phyloP scores from a whole-genome alignment of 805 yeast species.

The Saccharomycopsis oosterbeekiorum region DNA sequence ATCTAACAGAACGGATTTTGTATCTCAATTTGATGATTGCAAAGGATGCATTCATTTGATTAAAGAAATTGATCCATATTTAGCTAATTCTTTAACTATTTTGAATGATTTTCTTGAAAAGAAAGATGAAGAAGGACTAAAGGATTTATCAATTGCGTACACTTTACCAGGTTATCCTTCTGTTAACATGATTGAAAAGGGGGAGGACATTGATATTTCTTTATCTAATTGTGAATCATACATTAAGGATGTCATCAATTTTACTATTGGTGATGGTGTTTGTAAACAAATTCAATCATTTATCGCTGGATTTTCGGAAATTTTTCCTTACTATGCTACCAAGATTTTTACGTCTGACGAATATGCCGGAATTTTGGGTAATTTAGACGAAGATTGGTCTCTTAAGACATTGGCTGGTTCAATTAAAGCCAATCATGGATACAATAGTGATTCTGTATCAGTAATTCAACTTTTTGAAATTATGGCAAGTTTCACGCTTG shows the following conservation, averaged over 20 bases:
- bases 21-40: slow-evolving; percentile 36
- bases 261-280: slow-evolving; percentile 55
- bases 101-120: slow-evolving; percentile 23
- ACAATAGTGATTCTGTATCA: slow-evolving; percentile 54
- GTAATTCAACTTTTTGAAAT: slow-evolving; percentile 53
- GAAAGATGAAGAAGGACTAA: slow-evolving; percentile 30
- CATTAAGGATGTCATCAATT: slow-evolving; percentile 45
- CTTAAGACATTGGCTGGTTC: slow-evolving; percentile 45
- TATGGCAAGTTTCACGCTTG: slow-evolving; percentile 41
- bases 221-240: slow-evolving; percentile 46
- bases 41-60: slow-evolving; percentile 17
- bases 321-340: slow-evolving; percentile 70
- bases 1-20: slow-evolving; percentile 27
- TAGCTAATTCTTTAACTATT: slow-evolving; percentile 49
- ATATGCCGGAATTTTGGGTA: slow-evolving; percentile 61
- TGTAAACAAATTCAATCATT: slow-evolving; percentile 56
- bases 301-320: slow-evolving; percentile 69
- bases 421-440: slow-evolving; percentile 86
- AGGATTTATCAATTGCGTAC: slow-evolving; percentile 52
- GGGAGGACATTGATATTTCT: slow-evolving; percentile 40
- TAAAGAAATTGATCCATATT: slow-evolving; percentile 6
- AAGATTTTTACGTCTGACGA: slow-evolving; percentile 68
- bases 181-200: slow-evolving; percentile 48
- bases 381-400: slow-evolving; percentile 82
- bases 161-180: slow-evolving; percentile 69